Evolutionary conservation across 495 filamentous ascomycete genomes (phyloP).

Genomic region (Penicillium alfredii): DNA sequence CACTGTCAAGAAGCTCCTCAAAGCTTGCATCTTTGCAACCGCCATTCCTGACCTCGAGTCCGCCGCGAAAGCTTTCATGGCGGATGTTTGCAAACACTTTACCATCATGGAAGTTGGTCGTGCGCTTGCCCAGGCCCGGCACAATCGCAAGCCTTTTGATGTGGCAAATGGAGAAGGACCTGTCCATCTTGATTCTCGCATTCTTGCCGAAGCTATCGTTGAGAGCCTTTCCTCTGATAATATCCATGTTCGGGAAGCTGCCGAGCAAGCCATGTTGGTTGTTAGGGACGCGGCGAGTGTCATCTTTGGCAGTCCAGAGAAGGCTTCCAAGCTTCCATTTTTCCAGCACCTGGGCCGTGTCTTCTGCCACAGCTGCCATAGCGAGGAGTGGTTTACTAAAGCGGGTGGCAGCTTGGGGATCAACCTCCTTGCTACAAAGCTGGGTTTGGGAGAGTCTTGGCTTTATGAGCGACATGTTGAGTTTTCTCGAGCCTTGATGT

Average conservation of each 20-base stretch:
- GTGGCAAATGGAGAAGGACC: conserved; percentile 80
- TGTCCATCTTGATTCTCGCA: conserved; percentile 73
- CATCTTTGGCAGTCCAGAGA: conserved; percentile 70
- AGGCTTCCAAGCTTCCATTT: conserved; percentile 67
- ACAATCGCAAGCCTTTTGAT: conserved; percentile 67
- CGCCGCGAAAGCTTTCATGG: conserved; percentile 64
- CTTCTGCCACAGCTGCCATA: conserved; percentile 91
- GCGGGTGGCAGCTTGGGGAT: conserved; percentile 88
- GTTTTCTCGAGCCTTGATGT: conserved; percentile 79
- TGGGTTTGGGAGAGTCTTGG: conserved; percentile 81
- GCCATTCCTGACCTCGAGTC: conserved; percentile 73
- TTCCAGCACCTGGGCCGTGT: conserved; percentile 72
- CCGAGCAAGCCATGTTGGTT: conserved; percentile 66
- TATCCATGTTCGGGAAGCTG: conserved; percentile 71
- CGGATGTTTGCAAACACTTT: conserved; percentile 81
- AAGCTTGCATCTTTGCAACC: conserved; percentile 78
- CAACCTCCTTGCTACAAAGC: conserved; percentile 67
- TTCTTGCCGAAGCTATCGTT: conserved; percentile 81
- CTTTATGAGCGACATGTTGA: conserved; percentile 73
- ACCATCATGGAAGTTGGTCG: conserved; percentile 84
- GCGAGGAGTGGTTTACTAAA: conserved; percentile 97
- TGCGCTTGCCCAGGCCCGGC: conserved; percentile 68
- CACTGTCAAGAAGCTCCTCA: conserved; percentile 76
- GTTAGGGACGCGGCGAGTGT: conserved; percentile 70
- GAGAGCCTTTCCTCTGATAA: conserved; percentile 83